Evolutionary conservation across 768 basidiomycete species (phyloP).

Genomic region (Leccinellum rugosiceps): DNA sequence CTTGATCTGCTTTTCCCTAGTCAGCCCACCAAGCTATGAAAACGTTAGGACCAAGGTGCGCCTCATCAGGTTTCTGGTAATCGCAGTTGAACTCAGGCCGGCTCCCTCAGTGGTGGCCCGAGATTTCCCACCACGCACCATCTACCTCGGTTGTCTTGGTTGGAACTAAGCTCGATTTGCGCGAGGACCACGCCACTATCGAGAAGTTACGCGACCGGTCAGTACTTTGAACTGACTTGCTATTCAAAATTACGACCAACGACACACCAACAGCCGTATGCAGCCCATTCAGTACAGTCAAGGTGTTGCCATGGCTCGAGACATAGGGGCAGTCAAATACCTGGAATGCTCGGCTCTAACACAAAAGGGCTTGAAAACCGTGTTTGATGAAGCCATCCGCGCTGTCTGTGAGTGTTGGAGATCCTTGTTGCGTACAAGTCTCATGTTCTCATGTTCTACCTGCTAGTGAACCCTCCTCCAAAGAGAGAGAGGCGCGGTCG

Average conservation of each 20-base stretch:
- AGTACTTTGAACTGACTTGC: slow-evolving; percentile 17
- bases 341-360: slow-evolving; percentile 95
- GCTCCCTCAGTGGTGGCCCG: slow-evolving; percentile 80
- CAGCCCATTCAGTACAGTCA: slow-evolving; percentile 89
- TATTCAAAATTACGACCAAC: slow-evolving; percentile 5
- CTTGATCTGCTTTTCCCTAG: slow-evolving; percentile 97
- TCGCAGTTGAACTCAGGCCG: slow-evolving; percentile 5
- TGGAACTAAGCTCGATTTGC: slow-evolving; percentile 95
- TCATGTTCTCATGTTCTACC: slow-evolving; percentile 11
- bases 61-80: slow-evolving; percentile 5
- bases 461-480: slow-evolving; percentile 72
- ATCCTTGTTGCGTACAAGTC: neutral
- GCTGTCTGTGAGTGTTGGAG: slow-evolving; percentile 73
- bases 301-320: slow-evolving; percentile 87
- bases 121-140: slow-evolving; percentile 96
- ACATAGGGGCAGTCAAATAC: slow-evolving; percentile 95
- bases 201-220: slow-evolving; percentile 92
- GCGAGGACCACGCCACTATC: slow-evolving; percentile 90
- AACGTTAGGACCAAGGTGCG: slow-evolving; percentile 96
- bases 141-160: slow-evolving; percentile 91
- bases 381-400: slow-evolving; percentile 98
- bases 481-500: slow-evolving; percentile 48
- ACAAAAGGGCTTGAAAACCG: slow-evolving; percentile 98
- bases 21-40: slow-evolving; percentile 97
- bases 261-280: slow-evolving; percentile 65